Base-by-base conservation (phyloP, 345 rosid species). In the Alliaria petiolata region DNA sequence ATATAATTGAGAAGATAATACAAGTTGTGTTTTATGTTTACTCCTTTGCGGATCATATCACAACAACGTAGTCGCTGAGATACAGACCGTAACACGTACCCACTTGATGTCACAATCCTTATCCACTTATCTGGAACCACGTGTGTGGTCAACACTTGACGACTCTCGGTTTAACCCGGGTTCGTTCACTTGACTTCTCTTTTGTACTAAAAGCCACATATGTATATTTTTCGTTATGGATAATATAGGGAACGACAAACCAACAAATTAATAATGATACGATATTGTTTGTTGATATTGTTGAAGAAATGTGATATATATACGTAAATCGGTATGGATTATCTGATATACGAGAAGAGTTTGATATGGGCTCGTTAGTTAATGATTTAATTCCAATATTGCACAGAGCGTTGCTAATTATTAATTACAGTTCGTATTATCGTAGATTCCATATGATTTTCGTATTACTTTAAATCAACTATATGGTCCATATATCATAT, bases 91-190 rank as follows among this genome's bases (percentile, higher is more conserved):
- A 28, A 46, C 57, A 54, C 58, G 31, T 17, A 38, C 20, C 39
- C 53, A 66, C 30, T 30, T 31, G 72, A 31, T 33, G 67, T 58
- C 67, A 66, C 39, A 26, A 12, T 74, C 67, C 67, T 66, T 67
- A 74, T 74, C 78, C 55, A 34, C 45, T 58, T 49, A 58, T 42
- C 66, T 59, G 72, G 52, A 65, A 31, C 72, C 61, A 66, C 61
- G 72, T 65, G 40, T 73, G 77, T 73, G 77, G 71, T 65, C 43
- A 72, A 72, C 58, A 72, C 50, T 72, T 43, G 38, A 54, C 22
- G 25, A 64, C 65, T n/a, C n/a, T 53, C 58, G 30, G 33, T 35
- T 25, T 34, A n/a, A 63, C 35, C 64, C 57, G 49, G 55, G 10
- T 44, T 46, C 26, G 42, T 56, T 65, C 26, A 46, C 42, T 65